Percentiles rank a stretch among this genome's conserved stretches.
Conservation (phyloP, 1,284 basidiomycete genomes). For the Meripilus lineatus region DNA sequence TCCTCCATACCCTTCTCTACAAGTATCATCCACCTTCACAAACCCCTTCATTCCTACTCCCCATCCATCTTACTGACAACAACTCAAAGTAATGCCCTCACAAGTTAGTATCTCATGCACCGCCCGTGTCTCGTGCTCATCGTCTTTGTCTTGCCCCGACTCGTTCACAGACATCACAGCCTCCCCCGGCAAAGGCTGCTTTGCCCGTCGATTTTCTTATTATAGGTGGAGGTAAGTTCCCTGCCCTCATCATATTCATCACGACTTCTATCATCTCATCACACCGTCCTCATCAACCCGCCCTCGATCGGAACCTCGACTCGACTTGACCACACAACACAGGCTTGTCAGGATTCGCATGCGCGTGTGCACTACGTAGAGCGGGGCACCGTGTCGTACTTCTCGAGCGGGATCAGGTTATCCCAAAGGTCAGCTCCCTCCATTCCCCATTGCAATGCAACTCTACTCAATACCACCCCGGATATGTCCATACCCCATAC, state of each 20-base stretch:
- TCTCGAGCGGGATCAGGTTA: constrained; percentile 2
- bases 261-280: neutral
- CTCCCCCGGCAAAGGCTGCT: too few species aligned
- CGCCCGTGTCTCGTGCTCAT: neutral
- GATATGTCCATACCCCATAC: neutral
- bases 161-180: neutral
- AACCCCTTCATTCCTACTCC: neutral
- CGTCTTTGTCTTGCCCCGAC: neutral
- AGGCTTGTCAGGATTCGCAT: constrained; percentile 4
- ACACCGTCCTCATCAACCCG: neutral
- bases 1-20: neutral
- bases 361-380: constrained; percentile 4
- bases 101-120: neutral
- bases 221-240: constrained; percentile 5
- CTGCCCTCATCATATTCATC: neutral
- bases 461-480: neutral
- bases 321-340: neutral
- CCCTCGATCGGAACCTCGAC: too few species aligned
- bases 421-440: neutral
- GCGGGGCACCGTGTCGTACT: constrained; percentile 6
- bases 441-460: neutral
- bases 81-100: neutral
- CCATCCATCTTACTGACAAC: neutral
- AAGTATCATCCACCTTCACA: neutral
- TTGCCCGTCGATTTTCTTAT: constrained; percentile 5